Evolutionary conservation across 73 alveolate species (phyloP), one percentile per base, ranked within the genome.

Genomic region (Stentor roeselii): DNA sequence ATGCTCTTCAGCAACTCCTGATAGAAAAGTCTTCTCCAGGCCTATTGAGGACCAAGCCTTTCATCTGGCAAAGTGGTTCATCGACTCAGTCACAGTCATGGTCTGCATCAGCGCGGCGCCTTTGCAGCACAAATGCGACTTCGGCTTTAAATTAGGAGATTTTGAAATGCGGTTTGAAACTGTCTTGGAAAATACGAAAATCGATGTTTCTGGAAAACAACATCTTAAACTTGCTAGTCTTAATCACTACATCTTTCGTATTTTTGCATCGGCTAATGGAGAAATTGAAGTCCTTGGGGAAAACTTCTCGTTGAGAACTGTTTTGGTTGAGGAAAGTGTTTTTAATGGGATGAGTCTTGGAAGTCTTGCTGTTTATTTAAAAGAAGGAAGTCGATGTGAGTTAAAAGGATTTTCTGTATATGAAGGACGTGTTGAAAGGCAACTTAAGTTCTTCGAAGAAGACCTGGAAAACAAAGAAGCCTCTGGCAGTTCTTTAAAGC

Each of bases 181-280:
- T 67, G 80, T 32, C 11, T 14, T 67, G 11, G 80, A 32, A 1
- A 67, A 40, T 21, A 21, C 80, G 11, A 36, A 67, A 21, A 21
- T 67, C 80, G 80, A 21, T 21, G 37, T 67, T 32, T 21, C n/a
- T 30, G 80, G 80, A 30, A 32, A 67, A 32, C 41, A 15, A 14
- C 21, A 34, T 67, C 41, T 21, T 21, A 32, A 34, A 67, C 42
- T 32, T 0, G 14, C 11, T 1, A 32, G 15, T 30, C 37, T 21
- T 27, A 32, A 34, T n/a, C 80, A 21, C 21, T 2, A 21, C 27
- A 34, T 67, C 34, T 21, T 67, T 21, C 21, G 80, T 36, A 67
- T 67, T 32, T 67, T 67, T 34, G 80, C 80, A 30, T 27, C 15
- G 14, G 80, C 41, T 0, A 67, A 67, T 67, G 80, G 80, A 67